Conservation (phyloP, 345 rosid species). For the Hibiscus trionum region DNA sequence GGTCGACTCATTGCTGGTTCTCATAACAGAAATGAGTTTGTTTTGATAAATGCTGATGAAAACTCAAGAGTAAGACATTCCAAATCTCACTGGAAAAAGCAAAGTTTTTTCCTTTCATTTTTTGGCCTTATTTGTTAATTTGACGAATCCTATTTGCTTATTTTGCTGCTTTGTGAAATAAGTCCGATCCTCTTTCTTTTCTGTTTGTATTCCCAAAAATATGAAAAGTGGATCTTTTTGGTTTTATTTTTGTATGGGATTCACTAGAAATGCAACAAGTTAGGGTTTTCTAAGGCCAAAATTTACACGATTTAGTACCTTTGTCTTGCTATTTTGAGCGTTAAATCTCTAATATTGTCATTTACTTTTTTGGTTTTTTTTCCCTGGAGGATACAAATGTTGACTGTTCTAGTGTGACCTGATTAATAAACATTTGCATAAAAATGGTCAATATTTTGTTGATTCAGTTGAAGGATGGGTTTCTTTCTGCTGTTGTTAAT, state of each 20-base stretch:
- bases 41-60: slow-evolving; percentile 89
- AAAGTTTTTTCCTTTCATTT: neutral
- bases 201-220: neutral
- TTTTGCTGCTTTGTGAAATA: slow-evolving; percentile 32
- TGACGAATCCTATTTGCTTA: neutral
- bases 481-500: neutral
- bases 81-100: neutral
- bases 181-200: neutral
- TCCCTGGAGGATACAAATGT: neutral
- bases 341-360: no score
- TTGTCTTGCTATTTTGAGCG: no score
- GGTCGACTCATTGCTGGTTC: slow-evolving; percentile 95
- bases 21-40: slow-evolving; percentile 91
- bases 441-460: no score
- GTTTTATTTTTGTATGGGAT: neutral
- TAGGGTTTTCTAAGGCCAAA: neutral
- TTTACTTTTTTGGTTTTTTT: neutral
- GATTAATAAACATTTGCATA: no score
- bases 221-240: neutral
- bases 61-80: slow-evolving; percentile 62
- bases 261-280: neutral
- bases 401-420: neutral
- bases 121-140: neutral
- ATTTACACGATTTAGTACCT: no score
- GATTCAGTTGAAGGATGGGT: no score